A percentile compares a stretch with the other conserved stretches of the same genome.
These are phyloP conservation scores for Dryadomyces quercus-mongolicae DNA, from an alignment of 2,329 filamentous ascomycete species.

Conservation along the genomic window DNA sequence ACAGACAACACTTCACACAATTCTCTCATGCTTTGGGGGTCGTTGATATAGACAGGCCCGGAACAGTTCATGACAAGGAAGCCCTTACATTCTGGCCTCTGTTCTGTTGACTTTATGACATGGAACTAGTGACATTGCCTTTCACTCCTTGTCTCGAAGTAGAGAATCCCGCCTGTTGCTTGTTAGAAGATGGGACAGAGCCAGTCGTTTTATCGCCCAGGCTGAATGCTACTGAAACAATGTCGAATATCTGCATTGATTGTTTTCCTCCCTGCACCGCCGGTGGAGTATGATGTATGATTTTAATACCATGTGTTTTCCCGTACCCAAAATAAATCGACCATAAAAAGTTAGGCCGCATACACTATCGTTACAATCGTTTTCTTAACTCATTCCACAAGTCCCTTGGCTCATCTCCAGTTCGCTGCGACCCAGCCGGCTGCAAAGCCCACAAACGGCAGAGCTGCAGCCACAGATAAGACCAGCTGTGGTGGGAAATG, in stretches of 20 bases:
- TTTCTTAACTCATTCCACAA: background rate
- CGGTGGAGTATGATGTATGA: too few species aligned
- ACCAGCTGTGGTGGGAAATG: slow-evolving; percentile 7
- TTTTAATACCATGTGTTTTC: background rate
- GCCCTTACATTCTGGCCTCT: background rate
- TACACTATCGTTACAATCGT: background rate
- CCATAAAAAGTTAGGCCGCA: background rate
- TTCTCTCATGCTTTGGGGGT: background rate
- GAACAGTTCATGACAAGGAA: background rate
- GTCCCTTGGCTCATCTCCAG: background rate
- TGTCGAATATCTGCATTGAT: too few species aligned
- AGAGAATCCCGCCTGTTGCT: background rate
- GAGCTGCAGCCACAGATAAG: slow-evolving; percentile 1
- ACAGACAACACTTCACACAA: background rate
- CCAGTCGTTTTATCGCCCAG: too few species aligned
- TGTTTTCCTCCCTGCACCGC: too few species aligned
- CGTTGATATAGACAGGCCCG: background rate
- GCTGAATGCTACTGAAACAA: too few species aligned
- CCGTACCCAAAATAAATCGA: background rate
- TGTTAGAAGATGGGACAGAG: too few species aligned
- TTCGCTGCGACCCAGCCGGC: slow-evolving; percentile 2
- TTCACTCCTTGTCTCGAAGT: background rate
- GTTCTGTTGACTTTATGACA: too few species aligned
- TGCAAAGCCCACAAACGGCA: slow-evolving; percentile 8
- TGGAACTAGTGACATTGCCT: background rate